Evolutionary conservation across 768 basidiomycete species (phyloP), one percentile per base, ranked within the genome.

Genomic region (Tubosaeta sp.): DNA sequence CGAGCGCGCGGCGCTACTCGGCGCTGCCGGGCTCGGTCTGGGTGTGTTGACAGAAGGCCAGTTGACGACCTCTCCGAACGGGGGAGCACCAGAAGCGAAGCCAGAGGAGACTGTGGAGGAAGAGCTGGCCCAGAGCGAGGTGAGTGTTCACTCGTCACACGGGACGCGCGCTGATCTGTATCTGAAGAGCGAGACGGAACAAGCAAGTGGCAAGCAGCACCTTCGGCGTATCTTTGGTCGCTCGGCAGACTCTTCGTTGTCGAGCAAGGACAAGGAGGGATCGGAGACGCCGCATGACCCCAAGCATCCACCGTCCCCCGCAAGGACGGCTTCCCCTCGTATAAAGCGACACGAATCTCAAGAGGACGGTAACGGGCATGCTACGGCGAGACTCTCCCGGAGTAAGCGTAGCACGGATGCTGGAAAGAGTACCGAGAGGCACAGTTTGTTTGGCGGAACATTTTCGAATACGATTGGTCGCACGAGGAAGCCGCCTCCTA

Each of bases 381-480:
- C 47, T 49, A 18, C 55, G 42, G 63, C 61, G 48, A 64, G 75
- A 46, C 74, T 75, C 27, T 64, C 72, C 21, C 75, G 80, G 51
- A 53, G 65, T 16, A 84, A 80, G 68, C 78, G 76, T 54, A 77
- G 76, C 52, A 42, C 71, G 14, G 85, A 87, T 46, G 71, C 58
- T 10, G 56, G 69, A 56, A 75, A 71, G 48, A 62, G 65, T 12
- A 60, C 71, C 4, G 86, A 88, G 36, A 73, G 89, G n/a, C 66
- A 89, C 53, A 93, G 91, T 60, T 83, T 95, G 60, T 95, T 96
- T 61, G 89, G 88, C 13, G 77, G 75, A 18, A 68, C 81, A 3
- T 82, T 90, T 54, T 69, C 72, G 11, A 78, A 81, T 1, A 72
- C 83, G 6, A 61, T 89, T 48, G 80, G 83, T 25, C 86, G 85